Evolutionary conservation across 176 grass and related monocot genomes (phyloP), one percentile per base, ranked within the genome.

Genomic region (Dendrocalamus sinicus): DNA sequence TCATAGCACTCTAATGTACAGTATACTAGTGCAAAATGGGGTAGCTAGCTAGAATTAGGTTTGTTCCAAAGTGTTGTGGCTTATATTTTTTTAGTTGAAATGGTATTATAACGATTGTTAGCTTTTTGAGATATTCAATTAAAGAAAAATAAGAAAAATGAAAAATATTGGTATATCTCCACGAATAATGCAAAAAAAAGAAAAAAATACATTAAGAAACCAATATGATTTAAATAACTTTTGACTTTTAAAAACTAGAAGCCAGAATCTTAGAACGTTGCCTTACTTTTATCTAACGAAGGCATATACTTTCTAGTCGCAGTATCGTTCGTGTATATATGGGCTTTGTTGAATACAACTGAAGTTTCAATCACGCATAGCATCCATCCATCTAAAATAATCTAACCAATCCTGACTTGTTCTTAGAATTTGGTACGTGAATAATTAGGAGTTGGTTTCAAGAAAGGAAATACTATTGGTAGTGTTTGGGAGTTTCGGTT

Each of bases 361-460:
- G 41, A 26, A 47, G 68, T 48, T 40, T 15, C 73, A 90, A 83
- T 82, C 73, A 83, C 11, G 47, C 73, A 14, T 41, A 59, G 57
- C 44, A 78, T 67, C 14, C 10, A 54, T 82, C 64, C 72, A 15
- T 90, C 10, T 28, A 86, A 71, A 54, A 23, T 72, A 41, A 40
- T 48, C 3, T 15, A 57, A 19, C 7, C 75, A 39, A 74, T 70
- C 58, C 23, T 39, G 68, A 9, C 54, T 46, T 73, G n/a, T 37
- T 53, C 75, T 32, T 79, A 47, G 59, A 73, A 87, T 91, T 69
- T 80, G 69, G 89, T 87, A 52, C 77, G 47, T 80, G 89, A 84
- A 91, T 85, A 91, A 84, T 88, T 88, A 88, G 70, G 81, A 88
- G 89, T 85, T 84, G 63, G 76, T 85, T 81, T 75, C 81, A 85